Conservation (phyloP, 768 basidiomycete genomes). For the Porphyrellus cyaneotinctus region DNA sequence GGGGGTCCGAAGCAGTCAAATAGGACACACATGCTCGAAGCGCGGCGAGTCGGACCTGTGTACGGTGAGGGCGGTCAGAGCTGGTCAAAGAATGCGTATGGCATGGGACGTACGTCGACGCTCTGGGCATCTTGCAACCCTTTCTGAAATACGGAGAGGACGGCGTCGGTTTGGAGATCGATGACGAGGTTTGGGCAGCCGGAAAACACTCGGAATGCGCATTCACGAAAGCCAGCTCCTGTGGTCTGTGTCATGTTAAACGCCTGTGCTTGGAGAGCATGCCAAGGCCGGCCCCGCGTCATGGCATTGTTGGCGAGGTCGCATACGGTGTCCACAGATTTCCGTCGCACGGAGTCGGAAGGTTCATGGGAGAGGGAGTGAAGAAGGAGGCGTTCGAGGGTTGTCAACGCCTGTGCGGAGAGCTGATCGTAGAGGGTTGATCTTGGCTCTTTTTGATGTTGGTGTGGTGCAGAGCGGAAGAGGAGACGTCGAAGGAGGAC, state of each 20-base stretch:
- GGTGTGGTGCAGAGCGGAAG: constrained; percentile 53
- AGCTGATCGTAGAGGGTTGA: constrained; percentile 76
- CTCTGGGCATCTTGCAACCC: constrained; percentile 66
- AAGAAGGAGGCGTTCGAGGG: constrained; percentile 68
- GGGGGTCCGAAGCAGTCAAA: constrained; percentile 55
- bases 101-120: constrained; percentile 48
- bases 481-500: constrained; percentile 76
- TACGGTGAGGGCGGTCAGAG: not conserved
- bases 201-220: constrained; percentile 67
- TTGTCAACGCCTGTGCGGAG: constrained; percentile 57
- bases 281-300: constrained; percentile 75
- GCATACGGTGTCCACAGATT: constrained; percentile 69
- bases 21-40: constrained; percentile 68
- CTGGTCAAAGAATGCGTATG: not conserved
- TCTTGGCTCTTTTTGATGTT: constrained; percentile 35
- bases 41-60: constrained; percentile 68
- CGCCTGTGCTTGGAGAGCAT: constrained; percentile 67
- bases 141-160: constrained; percentile 59
- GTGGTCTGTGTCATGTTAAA: constrained; percentile 54
- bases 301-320: constrained; percentile 76
- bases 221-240: constrained; percentile 45
- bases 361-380: constrained; percentile 65
- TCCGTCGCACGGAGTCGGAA: constrained; percentile 54
- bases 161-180: constrained; percentile 70
- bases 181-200: constrained; percentile 73